Base-by-base conservation (phyloP, 352 stramenopile genomes). In the Peronospora destructor region DNA sequence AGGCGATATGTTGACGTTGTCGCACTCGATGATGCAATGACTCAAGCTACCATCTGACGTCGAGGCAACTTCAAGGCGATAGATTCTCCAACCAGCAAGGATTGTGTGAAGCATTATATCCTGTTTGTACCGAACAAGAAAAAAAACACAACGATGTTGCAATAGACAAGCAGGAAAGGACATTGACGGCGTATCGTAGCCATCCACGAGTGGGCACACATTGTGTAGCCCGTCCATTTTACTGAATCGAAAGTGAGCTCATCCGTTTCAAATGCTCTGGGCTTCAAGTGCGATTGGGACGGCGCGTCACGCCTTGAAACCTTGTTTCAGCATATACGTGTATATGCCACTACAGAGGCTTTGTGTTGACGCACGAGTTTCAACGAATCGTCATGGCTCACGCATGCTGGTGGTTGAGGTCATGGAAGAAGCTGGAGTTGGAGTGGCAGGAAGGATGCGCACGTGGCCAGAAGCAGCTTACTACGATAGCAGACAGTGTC, bases 401-500 rank as follows among this genome's bases (percentile, higher is more conserved):
- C 34, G 39, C 26, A 10, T 87, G 80, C 64, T 88, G 76, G 80
- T 89, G 80, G 80, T 57, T 84, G 23, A 46, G 50, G 21, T 40
- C 64, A 5, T 81, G 68, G 63, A 77, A 85, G 60, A 71, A 73
- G 54, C 72, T 87, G 13, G 73, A 85, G 23, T 55, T 61, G 7
- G 73, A 88, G 49, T 91, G 80, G 79, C 66, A 79, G 34, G 56
- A 53, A n/a, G 38, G 49, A n/a, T 72, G 52, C 30, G 46, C 53
- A 6, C 60, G 61, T 11, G 79, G 68, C 1, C 73, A 91, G 56
- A 61, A 82, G 46, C 72, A 88, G 14, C 66, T 91, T 30, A 56
- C 49, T 17, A 85, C 84, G 59, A 58, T 87, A 12, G 73, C 79
- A 6, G 79, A 91, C 40, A 77, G 66, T 38, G 46, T 86, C 26